phyloP scores from a whole-genome alignment of 441 rosid genomes.

The Syzygium syzygioides region DNA sequence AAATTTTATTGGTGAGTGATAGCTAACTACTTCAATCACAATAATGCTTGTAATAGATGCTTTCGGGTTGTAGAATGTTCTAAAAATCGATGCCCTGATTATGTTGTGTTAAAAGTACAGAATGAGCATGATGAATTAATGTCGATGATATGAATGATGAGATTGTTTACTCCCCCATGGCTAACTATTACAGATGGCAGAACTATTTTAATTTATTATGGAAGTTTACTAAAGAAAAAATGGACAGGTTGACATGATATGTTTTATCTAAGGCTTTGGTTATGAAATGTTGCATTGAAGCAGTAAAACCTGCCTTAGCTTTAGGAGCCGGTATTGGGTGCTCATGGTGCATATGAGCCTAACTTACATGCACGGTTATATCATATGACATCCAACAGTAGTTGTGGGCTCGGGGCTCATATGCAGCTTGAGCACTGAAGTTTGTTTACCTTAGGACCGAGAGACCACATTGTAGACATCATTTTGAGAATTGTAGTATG shows the following conservation, averaged over 20 bases:
- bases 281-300: neutral
- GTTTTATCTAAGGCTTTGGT: neutral
- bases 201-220: neutral
- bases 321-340: neutral
- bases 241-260: neutral
- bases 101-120: neutral
- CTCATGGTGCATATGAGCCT: neutral
- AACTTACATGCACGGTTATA: neutral
- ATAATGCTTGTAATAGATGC: neutral
- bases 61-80: neutral
- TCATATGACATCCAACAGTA: neutral
- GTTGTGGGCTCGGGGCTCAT: neutral
- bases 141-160: neutral
- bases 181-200: neutral
- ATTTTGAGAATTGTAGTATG: neutral
- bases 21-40: conserved; percentile 3
- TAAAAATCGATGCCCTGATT: neutral
- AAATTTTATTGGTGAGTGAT: conserved; percentile 45
- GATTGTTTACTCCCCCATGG: neutral
- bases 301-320: neutral
- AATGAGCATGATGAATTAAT: neutral
- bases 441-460: neutral
- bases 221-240: neutral
- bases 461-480: neutral
- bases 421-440: neutral